A percentile compares a stretch with the other conserved stretches of the same genome.
These are phyloP conservation scores for Capronia americana DNA, from an alignment of 2,329 filamentous ascomycete genomes.

Conservation along the genomic window DNA sequence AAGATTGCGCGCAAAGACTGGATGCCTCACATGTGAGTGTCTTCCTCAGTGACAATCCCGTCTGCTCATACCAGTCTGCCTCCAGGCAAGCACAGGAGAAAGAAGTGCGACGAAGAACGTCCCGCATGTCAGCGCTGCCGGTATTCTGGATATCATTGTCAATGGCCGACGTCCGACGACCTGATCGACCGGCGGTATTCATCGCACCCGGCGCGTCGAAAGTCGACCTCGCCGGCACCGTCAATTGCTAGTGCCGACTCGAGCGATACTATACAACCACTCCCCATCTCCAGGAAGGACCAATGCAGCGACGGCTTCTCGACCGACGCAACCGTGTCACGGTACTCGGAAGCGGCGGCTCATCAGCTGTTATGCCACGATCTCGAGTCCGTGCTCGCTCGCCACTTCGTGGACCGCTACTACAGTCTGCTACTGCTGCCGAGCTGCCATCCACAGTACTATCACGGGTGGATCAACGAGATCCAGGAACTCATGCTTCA, in stretches of 20 bases:
- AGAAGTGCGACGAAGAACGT: conserved; percentile 30
- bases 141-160: conserved; percentile 19
- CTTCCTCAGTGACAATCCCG: background rate
- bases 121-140: conserved; percentile 25
- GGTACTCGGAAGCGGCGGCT: conserved; percentile 24
- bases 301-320: background rate
- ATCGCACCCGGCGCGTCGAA: conserved; percentile 17
- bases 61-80: background rate
- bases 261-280: background rate
- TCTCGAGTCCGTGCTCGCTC: conserved; percentile 28
- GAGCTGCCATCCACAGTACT: conserved; percentile 29
- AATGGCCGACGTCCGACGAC: conserved; percentile 31
- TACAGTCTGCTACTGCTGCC: conserved; percentile 28
- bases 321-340: conserved; percentile 17
- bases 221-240: conserved; percentile 7
- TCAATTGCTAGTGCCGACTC: background rate
- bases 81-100: conserved; percentile 25
- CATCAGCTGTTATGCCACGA: conserved; percentile 24
- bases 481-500: conserved; percentile 29
- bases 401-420: conserved; percentile 31
- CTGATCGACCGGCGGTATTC: conserved; percentile 28
- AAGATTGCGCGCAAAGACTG: conserved; percentile 29
- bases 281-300: background rate
- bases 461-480: conserved; percentile 29
- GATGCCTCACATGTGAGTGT: conserved; percentile 31